Evolutionary conservation across 257 asterid species (phyloP).

Genomic region (Cruciata laevipes): DNA sequence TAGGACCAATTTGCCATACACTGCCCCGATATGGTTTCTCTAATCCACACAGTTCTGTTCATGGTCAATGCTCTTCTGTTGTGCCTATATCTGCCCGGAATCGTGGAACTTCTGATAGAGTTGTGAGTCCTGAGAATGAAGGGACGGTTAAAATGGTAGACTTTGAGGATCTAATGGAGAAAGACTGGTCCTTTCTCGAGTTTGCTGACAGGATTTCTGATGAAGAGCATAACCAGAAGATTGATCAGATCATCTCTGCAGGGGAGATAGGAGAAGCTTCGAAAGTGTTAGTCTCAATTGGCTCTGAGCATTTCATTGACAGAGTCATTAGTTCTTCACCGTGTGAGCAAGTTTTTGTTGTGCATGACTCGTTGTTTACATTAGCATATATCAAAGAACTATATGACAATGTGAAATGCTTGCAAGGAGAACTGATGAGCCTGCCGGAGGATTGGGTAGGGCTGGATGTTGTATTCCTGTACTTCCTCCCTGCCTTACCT

Average conservation of each 20-base stretch:
- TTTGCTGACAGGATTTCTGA: constrained; percentile 28
- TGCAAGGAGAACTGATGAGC: constrained; percentile 78
- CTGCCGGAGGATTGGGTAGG: constrained; percentile 66
- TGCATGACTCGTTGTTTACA: constrained; percentile 60
- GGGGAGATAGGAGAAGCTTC: constrained; percentile 51
- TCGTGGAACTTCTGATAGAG: constrained; percentile 20
- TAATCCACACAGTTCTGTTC: constrained; percentile 4
- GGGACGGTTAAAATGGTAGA: constrained; percentile 38
- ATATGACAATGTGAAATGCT: constrained; percentile 63
- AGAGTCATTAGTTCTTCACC: constrained; percentile 44
- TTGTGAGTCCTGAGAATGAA: constrained; percentile 30
- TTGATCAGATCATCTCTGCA: constrained; percentile 50
- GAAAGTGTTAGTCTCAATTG: constrained; percentile 56
- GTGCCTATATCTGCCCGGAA: constrained; percentile 16
- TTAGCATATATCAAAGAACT: constrained; percentile 78
- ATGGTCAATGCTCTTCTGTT: constrained; percentile 17
- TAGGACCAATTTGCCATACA: constrained; percentile 12
- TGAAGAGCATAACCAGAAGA: constrained; percentile 34
- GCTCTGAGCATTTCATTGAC: constrained; percentile 77
- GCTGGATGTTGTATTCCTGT: constrained; percentile 64
- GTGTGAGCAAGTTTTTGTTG: constrained; percentile 50
- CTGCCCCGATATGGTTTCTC: constrained; percentile 13
- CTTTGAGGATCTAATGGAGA: constrained; percentile 60
- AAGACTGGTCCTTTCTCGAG: constrained; percentile 83
- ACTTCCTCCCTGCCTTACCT: constrained; percentile 79